Conservation (phyloP, 1,284 basidiomycete species). For the Spongiforma sp. region DNA sequence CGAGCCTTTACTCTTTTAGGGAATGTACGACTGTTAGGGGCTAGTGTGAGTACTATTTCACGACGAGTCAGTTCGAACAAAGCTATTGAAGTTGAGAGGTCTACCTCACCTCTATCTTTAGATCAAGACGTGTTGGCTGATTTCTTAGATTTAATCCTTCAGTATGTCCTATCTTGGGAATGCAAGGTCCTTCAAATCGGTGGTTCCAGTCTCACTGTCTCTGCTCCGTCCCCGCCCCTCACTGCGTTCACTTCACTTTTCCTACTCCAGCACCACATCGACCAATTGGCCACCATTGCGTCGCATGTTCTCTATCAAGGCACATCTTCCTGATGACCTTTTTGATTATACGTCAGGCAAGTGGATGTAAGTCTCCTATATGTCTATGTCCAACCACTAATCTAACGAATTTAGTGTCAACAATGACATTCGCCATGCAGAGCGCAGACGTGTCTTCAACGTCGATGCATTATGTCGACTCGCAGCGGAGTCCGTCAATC, state of each 20-base stretch:
- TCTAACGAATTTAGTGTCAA: conserved; percentile 12
- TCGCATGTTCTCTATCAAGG: not conserved
- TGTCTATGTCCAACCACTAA: conserved; percentile 1
- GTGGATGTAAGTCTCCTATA: conserved; percentile 5
- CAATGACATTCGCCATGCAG: conserved; percentile 45
- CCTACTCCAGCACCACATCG: not conserved
- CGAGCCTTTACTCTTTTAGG: too few species aligned
- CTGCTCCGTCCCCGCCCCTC: not conserved
- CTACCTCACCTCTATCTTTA: too few species aligned
- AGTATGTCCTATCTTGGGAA: too few species aligned
- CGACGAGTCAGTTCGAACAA: too few species aligned
- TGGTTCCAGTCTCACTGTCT: not conserved
- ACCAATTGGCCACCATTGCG: not conserved
- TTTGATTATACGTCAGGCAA: not conserved
- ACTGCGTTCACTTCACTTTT: not conserved
- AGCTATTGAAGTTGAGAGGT: too few species aligned
- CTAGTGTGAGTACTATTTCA: too few species aligned
- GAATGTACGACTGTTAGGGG: too few species aligned
- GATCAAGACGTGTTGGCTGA: too few species aligned
- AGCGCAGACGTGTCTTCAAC: conserved; percentile 48
- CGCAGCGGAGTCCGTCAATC: conserved; percentile 50
- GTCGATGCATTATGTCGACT: conserved; percentile 48
- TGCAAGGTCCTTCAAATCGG: too few species aligned
- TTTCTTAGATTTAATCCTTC: too few species aligned
- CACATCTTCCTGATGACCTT: not conserved